These are phyloP conservation scores for Gaeumannomyces sp. DNA, from an alignment of 2,329 filamentous ascomycete species.

Conservation along the genomic window DNA sequence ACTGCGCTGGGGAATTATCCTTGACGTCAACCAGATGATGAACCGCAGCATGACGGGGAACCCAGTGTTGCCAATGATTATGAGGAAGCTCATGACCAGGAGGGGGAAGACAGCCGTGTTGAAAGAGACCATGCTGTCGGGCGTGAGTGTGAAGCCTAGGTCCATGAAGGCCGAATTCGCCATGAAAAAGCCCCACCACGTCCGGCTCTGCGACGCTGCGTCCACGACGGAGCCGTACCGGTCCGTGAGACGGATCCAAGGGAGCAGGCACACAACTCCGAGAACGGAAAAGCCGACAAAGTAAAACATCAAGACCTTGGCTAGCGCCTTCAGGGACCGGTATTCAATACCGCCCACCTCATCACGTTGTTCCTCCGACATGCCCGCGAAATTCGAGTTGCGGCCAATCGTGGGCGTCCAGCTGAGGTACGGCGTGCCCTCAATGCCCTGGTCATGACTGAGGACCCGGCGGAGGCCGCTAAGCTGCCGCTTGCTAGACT, in stretches of 20 bases:
- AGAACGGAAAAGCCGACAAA: slow-evolving; percentile 79
- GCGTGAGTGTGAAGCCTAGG: slow-evolving; percentile 85
- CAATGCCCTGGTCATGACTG: slow-evolving; percentile 46
- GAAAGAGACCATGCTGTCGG: slow-evolving; percentile 91
- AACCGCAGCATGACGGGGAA: slow-evolving; percentile 94
- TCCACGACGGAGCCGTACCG: slow-evolving; percentile 62
- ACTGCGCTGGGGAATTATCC: slow-evolving; percentile 56
- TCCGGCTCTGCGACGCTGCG: slow-evolving; percentile 52
- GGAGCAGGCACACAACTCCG: slow-evolving; percentile 64
- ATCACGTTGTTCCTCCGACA: slow-evolving; percentile 86
- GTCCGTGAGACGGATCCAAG: slow-evolving; percentile 66
- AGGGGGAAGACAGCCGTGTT: slow-evolving; percentile 69
- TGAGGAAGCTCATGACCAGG: slow-evolving; percentile 74
- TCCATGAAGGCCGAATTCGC: slow-evolving; percentile 87
- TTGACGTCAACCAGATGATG: slow-evolving; percentile 77
- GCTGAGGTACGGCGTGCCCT: slow-evolving; percentile 78
- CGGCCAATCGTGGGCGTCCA: slow-evolving; percentile 88
- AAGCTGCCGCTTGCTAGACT: slow-evolving; percentile 22
- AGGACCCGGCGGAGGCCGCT: slow-evolving; percentile 52
- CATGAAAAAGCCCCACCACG: slow-evolving; percentile 93
- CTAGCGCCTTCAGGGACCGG: slow-evolving; percentile 79
- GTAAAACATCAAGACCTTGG: slow-evolving; percentile 70
- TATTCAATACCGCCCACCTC: slow-evolving; percentile 97
- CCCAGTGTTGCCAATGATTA: slow-evolving; percentile 90
- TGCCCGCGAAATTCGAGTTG: slow-evolving; percentile 85